Evolutionary conservation across 148 eudicot genomes (phyloP).

Genomic region (Oxyria digyna): DNA sequence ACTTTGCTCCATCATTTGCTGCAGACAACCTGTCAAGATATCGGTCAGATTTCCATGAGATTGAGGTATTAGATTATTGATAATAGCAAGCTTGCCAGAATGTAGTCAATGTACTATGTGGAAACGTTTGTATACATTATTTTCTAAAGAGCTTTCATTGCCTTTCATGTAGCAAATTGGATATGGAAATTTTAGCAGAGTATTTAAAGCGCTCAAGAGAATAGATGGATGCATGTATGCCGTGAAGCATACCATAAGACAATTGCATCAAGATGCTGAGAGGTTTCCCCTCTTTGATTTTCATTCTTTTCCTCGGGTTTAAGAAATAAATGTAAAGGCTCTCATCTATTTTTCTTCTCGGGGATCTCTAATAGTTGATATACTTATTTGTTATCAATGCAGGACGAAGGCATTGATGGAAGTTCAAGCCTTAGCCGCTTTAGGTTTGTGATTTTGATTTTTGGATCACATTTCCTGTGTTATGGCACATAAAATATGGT

Average conservation of each 20-base stretch:
- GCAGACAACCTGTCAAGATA: conserved; percentile 69
- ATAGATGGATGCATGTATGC: conserved; percentile 91
- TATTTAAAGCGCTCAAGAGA: conserved; percentile 73
- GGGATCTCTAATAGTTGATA: not conserved
- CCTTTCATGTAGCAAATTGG: conserved; percentile 64
- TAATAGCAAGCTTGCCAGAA: not conserved
- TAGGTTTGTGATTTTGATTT: conserved; percentile 38
- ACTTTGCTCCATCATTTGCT: conserved; percentile 30
- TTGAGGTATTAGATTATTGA: conserved; percentile 56
- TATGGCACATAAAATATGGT: not conserved
- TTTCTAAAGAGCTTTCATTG: conserved; percentile 1
- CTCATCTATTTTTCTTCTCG: not conserved
- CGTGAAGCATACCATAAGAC: conserved; percentile 60
- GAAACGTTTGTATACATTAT: not conserved
- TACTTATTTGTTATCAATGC: conserved; percentile 19
- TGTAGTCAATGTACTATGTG: not conserved
- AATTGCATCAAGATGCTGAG: conserved; percentile 54
- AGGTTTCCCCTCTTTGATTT: conserved; percentile 30
- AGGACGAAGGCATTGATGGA: conserved; percentile 96
- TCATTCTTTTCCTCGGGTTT: not conserved
- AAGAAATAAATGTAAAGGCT: not conserved
- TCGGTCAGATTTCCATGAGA: conserved; percentile 69
- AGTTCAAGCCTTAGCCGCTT: conserved; percentile 85
- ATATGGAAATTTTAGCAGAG: conserved; percentile 74
- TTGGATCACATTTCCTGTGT: not conserved